Conservation (phyloP, 495 filamentous ascomycete genomes). For the Jackrogersella multiformis region DNA sequence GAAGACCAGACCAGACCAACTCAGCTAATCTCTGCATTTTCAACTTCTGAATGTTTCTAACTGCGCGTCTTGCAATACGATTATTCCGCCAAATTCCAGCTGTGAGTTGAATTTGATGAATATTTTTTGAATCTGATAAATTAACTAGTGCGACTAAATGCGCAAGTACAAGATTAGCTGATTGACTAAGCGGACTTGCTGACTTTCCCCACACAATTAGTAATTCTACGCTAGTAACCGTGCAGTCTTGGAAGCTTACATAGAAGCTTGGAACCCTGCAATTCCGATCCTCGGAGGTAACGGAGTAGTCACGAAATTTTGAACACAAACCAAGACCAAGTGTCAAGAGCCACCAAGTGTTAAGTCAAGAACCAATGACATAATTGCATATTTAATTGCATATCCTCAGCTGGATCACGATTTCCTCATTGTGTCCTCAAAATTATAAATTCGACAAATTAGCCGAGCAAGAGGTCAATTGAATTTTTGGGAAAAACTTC, state of each 20-base stretch:
- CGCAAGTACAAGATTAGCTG: too few relatives aligned
- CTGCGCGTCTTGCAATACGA: not conserved
- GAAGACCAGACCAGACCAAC: not conserved
- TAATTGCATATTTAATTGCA: constrained; percentile 22
- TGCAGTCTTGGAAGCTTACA: too few relatives aligned
- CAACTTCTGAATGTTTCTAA: not conserved
- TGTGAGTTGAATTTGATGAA: not conserved
- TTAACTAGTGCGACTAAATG: not conserved
- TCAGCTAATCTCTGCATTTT: not conserved
- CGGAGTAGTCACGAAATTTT: constrained; percentile 21
- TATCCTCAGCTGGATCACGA: constrained; percentile 23
- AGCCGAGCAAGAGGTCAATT: not conserved
- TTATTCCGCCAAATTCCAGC: not conserved
- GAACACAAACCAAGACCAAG: constrained; percentile 9
- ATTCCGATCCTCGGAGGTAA: constrained; percentile 39
- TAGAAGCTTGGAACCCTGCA: too few relatives aligned
- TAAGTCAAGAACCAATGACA: constrained; percentile 33
- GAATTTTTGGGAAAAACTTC: constrained; percentile 1
- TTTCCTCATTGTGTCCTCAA: not conserved
- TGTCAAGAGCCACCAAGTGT: too few relatives aligned
- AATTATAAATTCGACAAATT: not conserved
- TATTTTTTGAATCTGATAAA: not conserved
- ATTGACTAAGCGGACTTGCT: constrained; percentile 27
- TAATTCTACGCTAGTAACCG: not conserved
- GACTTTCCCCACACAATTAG: constrained; percentile 5